Conservation (phyloP, 768 basidiomycete species). For the Tulasnella sp. region DNA sequence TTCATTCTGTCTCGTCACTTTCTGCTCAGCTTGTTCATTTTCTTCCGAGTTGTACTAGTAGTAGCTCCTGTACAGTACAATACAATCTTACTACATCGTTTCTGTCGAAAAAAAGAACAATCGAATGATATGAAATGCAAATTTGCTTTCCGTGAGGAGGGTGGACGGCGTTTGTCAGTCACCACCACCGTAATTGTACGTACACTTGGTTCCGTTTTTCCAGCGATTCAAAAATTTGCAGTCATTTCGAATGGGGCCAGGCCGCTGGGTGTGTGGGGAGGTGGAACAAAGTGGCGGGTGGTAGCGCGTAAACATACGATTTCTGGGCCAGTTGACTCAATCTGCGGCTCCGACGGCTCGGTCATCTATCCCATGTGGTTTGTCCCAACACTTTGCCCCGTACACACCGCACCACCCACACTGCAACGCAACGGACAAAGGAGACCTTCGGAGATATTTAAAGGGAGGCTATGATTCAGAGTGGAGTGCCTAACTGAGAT, state of each 20-base stretch:
- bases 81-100: slow-evolving; percentile 6
- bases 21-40: neutral
- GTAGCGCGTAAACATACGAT: slow-evolving; percentile 1
- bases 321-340: neutral
- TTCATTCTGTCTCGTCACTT: neutral
- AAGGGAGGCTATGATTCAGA: neutral
- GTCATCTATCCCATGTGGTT: slow-evolving; percentile 18
- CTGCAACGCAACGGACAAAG: neutral
- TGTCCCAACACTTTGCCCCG: neutral
- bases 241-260: slow-evolving; percentile 1
- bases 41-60: neutral
- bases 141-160: too few species aligned
- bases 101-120: neutral
- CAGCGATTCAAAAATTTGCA: neutral
- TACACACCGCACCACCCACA: neutral
- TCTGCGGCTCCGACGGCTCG: neutral
- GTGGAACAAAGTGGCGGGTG: neutral
- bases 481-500: neutral
- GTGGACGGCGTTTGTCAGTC: neutral
- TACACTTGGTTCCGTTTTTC: neutral
- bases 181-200: neutral
- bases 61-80: neutral
- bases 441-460: neutral
- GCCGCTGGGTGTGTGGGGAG: neutral
- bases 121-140: too few species aligned